Percentiles rank a stretch among this genome's conserved stretches.
These are phyloP conservation scores for Cnidoscolus chayamansa DNA, from an alignment of 441 rosid species.

Conservation along the genomic window DNA sequence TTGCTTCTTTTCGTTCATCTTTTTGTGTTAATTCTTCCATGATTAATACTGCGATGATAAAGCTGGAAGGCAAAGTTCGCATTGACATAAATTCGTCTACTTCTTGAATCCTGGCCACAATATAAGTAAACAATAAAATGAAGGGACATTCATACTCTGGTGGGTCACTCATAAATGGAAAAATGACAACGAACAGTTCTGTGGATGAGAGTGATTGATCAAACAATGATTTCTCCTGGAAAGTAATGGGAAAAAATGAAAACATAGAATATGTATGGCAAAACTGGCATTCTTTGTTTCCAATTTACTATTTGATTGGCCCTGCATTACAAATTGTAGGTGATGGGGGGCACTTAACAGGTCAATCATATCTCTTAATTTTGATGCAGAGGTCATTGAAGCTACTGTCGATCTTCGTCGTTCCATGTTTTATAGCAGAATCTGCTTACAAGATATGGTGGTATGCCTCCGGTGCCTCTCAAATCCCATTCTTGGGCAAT, in stretches of 20 bases:
- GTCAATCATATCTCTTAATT: neutral
- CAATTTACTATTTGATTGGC: no score
- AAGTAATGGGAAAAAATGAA: no score
- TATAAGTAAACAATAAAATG: neutral
- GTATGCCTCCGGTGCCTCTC: constrained; percentile 92
- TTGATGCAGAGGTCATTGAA: constrained; percentile 72
- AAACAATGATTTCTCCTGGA: neutral
- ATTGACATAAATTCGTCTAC: neutral
- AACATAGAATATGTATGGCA: no score
- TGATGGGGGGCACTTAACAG: no score
- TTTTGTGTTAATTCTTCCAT: no score
- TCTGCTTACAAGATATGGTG: constrained; percentile 90
- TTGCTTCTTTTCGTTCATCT: no score
- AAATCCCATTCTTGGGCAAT: constrained; percentile 80
- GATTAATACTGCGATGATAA: neutral
- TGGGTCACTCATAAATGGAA: neutral
- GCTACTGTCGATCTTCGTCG: constrained; percentile 59
- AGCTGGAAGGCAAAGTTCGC: neutral
- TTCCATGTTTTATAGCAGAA: constrained; percentile 73
- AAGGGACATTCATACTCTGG: neutral
- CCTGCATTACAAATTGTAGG: neutral
- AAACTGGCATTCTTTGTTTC: no score
- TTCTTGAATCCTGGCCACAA: neutral
- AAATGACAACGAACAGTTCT: neutral
- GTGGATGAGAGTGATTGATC: neutral